These are phyloP conservation scores for Maudiozyma humilis DNA, from an alignment of 1,139 yeast genomes.

Conservation along the genomic window DNA sequence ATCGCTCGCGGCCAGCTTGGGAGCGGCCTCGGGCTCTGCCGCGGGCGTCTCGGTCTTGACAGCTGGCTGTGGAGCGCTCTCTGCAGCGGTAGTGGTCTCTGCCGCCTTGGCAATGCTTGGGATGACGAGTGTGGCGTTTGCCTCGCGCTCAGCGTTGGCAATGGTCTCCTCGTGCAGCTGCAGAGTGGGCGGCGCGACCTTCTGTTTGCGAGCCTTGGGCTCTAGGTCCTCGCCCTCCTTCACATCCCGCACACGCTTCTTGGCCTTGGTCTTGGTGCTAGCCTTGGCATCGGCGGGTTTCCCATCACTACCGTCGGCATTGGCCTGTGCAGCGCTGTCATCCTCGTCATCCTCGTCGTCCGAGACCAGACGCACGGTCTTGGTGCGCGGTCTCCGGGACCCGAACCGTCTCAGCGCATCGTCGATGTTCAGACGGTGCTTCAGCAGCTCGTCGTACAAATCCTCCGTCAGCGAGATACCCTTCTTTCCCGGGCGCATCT, in stretches of 20 bases:
- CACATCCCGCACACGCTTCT: slow-evolving; percentile 11
- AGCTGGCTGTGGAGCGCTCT: not conserved
- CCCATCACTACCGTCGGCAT: not conserved
- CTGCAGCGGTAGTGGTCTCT: not conserved
- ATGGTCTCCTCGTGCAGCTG: slow-evolving; percentile 26
- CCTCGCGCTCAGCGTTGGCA: slow-evolving; percentile 25
- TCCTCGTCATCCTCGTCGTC: slow-evolving; percentile 9
- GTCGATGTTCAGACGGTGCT: slow-evolving; percentile 46
- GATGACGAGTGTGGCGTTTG: slow-evolving; percentile 25
- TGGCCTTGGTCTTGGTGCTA: slow-evolving; percentile 3
- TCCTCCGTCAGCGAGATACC: slow-evolving; percentile 75
- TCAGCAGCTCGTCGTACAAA: slow-evolving; percentile 52
- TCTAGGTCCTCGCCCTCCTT: slow-evolving; percentile 11
- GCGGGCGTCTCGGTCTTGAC: not conserved
- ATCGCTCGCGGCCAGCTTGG: not conserved
- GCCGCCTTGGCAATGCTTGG: slow-evolving; percentile 14
- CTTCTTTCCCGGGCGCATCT: slow-evolving; percentile 70
- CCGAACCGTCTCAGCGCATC: slow-evolving; percentile 49
- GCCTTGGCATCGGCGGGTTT: slow-evolving; percentile 12
- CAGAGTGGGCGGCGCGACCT: slow-evolving; percentile 28
- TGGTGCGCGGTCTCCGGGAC: slow-evolving; percentile 29
- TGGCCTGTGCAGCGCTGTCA: slow-evolving; percentile 5
- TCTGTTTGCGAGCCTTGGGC: slow-evolving; percentile 17
- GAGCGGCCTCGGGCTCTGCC: not conserved
- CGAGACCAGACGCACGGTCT: slow-evolving; percentile 19